Conservation (phyloP, 305 asterid genomes). For the Salvia sclarea region DNA sequence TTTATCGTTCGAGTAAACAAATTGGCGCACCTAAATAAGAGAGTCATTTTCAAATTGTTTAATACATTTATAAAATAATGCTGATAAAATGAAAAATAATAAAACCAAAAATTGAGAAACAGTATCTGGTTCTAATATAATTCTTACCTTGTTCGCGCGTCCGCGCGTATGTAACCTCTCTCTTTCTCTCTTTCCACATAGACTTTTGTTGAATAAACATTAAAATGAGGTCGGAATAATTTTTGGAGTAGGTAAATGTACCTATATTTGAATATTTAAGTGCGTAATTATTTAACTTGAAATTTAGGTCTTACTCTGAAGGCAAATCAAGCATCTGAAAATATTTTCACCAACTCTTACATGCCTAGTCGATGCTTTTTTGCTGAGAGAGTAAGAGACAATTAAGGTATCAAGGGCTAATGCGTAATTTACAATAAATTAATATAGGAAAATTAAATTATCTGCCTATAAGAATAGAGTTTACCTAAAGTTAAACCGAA, state of each 20-base stretch:
- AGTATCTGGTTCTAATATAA: background rate
- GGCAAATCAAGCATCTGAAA: conserved; percentile 18
- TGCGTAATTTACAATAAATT: background rate
- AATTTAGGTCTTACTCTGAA: conserved; percentile 25
- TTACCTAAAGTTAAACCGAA: background rate
- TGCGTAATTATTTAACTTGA: conserved; percentile 18
- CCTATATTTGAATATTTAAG: conserved; percentile 24
- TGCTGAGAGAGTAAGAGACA: background rate
- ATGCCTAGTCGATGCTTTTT: conserved; percentile 16
- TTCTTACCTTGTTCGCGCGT: conserved; percentile 1
- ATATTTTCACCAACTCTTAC: conserved; percentile 31
- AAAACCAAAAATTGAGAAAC: background rate
- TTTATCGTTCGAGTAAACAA: background rate
- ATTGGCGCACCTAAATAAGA: conserved; percentile 3
- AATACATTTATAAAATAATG: background rate
- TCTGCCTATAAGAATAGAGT: background rate
- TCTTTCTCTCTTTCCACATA: conserved; percentile 23
- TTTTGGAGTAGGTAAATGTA: conserved; percentile 38
- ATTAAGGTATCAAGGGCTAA: background rate
- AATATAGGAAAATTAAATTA: background rate
- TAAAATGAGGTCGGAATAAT: conserved; percentile 24
- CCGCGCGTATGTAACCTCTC: conserved; percentile 18
- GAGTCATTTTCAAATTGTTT: conserved; percentile 25
- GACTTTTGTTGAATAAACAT: conserved; percentile 34
- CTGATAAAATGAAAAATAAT: conserved; percentile 3